These are phyloP conservation scores for Suillus spraguei DNA, from an alignment of 768 basidiomycete genomes.

Conservation along the genomic window DNA sequence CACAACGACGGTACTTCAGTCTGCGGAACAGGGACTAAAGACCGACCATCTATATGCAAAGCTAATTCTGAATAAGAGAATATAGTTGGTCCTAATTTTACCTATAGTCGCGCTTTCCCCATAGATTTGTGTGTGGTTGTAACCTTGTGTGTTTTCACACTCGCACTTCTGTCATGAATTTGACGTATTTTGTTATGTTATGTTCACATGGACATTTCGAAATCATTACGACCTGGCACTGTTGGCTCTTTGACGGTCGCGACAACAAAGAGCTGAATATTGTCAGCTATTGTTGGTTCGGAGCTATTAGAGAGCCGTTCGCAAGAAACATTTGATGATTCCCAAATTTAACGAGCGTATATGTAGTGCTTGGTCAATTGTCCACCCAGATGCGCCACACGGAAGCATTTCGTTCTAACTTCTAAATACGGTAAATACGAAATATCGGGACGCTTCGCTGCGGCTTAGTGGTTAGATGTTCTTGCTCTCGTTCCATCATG, in stretches of 20 bases:
- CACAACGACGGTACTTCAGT: background rate
- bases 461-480: background rate
- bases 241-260: background rate
- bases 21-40: background rate
- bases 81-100: background rate
- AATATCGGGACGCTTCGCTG: slow-evolving; percentile 10
- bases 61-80: background rate
- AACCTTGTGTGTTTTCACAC: background rate
- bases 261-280: background rate
- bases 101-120: background rate
- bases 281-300: slow-evolving; percentile 5
- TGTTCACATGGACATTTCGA: background rate
- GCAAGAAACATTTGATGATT: background rate
- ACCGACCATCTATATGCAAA: background rate
- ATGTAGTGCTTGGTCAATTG: background rate
- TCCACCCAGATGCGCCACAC: slow-evolving; percentile 5
- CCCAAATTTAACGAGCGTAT: background rate
- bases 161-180: background rate
- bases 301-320: background rate
- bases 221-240: background rate
- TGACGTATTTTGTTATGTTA: background rate
- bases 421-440: slow-evolving; percentile 11
- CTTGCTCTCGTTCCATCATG: slow-evolving; percentile 18
- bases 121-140: background rate
- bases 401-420: slow-evolving; percentile 7